Conservation (phyloP, 2,329 filamentous ascomycete genomes). For the Saccharata proteae region DNA sequence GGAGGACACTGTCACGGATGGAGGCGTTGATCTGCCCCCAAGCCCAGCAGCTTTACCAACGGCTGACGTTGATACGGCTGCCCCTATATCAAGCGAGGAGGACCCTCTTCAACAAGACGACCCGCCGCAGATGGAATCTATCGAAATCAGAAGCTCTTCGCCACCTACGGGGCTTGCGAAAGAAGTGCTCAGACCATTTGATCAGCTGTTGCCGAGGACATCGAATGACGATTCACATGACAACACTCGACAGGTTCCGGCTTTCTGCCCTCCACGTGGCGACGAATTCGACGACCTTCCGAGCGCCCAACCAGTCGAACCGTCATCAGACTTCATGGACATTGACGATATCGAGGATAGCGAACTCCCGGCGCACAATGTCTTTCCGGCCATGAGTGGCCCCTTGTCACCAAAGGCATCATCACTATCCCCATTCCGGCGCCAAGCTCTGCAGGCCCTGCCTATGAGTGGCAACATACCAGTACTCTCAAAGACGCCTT, state of each 20-base stretch:
- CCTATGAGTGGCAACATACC: not conserved
- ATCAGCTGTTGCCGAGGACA: not conserved
- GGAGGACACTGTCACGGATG: constrained; percentile 18
- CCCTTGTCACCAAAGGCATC: too few relatives aligned
- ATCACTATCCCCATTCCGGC: not conserved
- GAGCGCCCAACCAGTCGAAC: not conserved
- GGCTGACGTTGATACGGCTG: not conserved
- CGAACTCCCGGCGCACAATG: not conserved
- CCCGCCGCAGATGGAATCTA: not conserved
- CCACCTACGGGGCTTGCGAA: too few relatives aligned
- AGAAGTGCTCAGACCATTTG: not conserved
- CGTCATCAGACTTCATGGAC: constrained; percentile 5
- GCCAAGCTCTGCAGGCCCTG: not conserved
- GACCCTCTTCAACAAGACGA: not conserved
- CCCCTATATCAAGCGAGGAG: not conserved
- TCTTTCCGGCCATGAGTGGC: too few relatives aligned
- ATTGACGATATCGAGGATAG: constrained; percentile 4
- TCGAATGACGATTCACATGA: not conserved
- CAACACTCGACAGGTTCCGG: not conserved
- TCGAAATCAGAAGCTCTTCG: too few relatives aligned
- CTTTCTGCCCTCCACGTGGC: not conserved
- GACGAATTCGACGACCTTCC: not conserved
- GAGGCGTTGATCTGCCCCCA: not conserved
- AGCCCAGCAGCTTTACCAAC: not conserved
- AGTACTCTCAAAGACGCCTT: not conserved